Evolutionary conservation across 768 basidiomycete species (phyloP).

Genomic region (Russula earlei): DNA sequence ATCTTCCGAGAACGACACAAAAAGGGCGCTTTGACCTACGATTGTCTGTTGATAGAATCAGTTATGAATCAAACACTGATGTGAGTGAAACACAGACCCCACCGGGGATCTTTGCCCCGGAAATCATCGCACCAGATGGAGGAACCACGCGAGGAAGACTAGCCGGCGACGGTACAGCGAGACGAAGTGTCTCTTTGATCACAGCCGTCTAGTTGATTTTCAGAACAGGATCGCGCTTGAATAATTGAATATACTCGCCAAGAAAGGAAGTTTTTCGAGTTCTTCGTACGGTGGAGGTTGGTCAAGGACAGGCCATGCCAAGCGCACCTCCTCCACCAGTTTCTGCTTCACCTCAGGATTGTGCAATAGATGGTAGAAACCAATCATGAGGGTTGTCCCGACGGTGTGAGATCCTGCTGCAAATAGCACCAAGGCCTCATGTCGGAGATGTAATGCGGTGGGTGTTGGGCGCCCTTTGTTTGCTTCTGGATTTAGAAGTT

Average conservation of each 20-base stretch:
- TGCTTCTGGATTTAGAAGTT: not conserved
- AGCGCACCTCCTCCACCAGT: not conserved
- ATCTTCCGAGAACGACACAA: slow-evolving; percentile 1
- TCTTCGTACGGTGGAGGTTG: slow-evolving; percentile 1
- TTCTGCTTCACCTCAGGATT: not conserved
- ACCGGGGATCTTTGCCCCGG: not conserved
- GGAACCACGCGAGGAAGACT: slow-evolving; percentile 6
- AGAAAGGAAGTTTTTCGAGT: slow-evolving; percentile 4
- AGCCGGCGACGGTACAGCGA: not conserved
- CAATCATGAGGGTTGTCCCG: slow-evolving; percentile 2
- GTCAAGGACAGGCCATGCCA: not conserved
- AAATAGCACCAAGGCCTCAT: slow-evolving; percentile 6
- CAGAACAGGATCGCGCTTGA: not conserved
- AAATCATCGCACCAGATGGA: not conserved
- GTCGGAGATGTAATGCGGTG: not conserved
- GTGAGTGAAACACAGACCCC: not conserved
- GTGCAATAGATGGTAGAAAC: slow-evolving; percentile 1
- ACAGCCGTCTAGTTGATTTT: slow-evolving; percentile 1
- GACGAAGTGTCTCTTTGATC: slow-evolving; percentile 7
- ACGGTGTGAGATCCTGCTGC: slow-evolving; percentile 6
- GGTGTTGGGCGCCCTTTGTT: not conserved
- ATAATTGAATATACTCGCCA: not conserved
- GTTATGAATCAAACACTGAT: no score
- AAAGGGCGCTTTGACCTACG: slow-evolving; percentile 7
- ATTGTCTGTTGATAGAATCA: not conserved